Percentiles rank a stretch among this genome's conserved stretches.
Conservation (phyloP, 2,329 filamentous ascomycete species). For the Alternaria sp. region DNA sequence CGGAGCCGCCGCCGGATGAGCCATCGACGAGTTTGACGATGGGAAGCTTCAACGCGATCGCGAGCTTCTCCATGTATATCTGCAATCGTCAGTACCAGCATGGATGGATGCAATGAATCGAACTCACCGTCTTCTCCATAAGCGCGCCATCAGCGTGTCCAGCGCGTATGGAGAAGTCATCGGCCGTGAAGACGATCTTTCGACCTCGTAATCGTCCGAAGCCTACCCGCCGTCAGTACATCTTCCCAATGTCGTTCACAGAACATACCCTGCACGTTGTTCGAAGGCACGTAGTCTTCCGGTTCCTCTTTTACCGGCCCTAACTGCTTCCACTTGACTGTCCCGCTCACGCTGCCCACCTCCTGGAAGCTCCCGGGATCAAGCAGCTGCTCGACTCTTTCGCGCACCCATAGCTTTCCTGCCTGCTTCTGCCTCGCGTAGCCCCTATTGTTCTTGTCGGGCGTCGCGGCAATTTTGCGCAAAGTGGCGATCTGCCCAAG, state of each 20-base stretch:
- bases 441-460: constrained; percentile 60
- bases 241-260: neutral
- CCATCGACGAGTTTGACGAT: constrained; percentile 71
- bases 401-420: constrained; percentile 70
- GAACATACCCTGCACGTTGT: constrained; percentile 63
- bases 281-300: constrained; percentile 62
- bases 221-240: constrained; percentile 30
- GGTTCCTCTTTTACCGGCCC: constrained; percentile 55
- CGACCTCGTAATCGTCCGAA: constrained; percentile 61
- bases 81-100: constrained; percentile 14
- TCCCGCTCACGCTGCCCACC: constrained; percentile 66
- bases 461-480: constrained; percentile 60
- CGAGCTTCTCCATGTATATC: constrained; percentile 67
- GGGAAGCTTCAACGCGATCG: constrained; percentile 62
- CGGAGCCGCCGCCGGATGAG: constrained; percentile 66
- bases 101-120: neutral
- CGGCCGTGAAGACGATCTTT: constrained; percentile 65
- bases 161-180: constrained; percentile 68
- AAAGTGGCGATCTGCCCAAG: constrained; percentile 63
- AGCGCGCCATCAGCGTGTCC: constrained; percentile 69
- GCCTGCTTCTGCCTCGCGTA: constrained; percentile 68
- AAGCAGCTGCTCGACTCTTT: constrained; percentile 65
- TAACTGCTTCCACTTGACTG: constrained; percentile 63
- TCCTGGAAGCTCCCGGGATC: constrained; percentile 64
- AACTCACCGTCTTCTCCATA: constrained; percentile 60